Evolutionary conservation across 2,329 filamentous ascomycete species (phyloP).

Genomic region (Claviceps digitariae): DNA sequence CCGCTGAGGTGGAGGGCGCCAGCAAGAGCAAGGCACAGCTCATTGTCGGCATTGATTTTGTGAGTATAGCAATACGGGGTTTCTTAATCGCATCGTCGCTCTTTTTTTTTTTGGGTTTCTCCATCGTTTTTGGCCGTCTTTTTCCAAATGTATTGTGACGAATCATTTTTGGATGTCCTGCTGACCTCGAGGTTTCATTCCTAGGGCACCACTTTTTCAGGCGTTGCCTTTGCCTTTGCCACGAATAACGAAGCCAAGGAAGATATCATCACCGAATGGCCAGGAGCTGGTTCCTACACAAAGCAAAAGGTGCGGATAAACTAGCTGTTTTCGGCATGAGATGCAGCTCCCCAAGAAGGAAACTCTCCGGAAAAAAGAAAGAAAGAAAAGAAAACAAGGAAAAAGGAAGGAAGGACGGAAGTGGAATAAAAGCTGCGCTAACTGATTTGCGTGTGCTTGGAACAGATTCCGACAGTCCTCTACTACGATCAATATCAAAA

Average conservation of each 20-base stretch:
- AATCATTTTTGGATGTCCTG: not conserved
- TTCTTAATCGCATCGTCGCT: too few species aligned
- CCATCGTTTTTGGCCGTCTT: not conserved
- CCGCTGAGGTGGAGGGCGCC: slow-evolving; percentile 71
- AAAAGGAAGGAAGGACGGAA: not conserved
- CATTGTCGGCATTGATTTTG: slow-evolving; percentile 98
- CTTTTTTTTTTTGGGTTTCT: too few species aligned
- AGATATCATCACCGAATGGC: slow-evolving; percentile 99
- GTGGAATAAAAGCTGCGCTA: not conserved
- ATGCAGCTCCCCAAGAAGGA: not conserved
- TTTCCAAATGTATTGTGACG: not conserved
- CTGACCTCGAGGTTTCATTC: slow-evolving; percentile 5
- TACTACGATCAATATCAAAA: slow-evolving; percentile 99
- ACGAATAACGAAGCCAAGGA: slow-evolving; percentile 97
- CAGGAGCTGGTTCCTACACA: slow-evolving; percentile 89
- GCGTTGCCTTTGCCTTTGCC: slow-evolving; percentile 91
- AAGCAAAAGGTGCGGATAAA: slow-evolving; percentile 73
- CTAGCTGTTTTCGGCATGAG: not conserved
- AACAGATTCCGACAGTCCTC: slow-evolving; percentile 90
- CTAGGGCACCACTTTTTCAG: slow-evolving; percentile 93
- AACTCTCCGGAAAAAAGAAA: not conserved
- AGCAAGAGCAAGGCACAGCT: slow-evolving; percentile 89
- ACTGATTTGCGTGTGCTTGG: not conserved
- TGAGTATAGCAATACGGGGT: slow-evolving; percentile 30
- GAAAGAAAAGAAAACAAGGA: not conserved